Evolutionary conservation across 148 eudicot species (phyloP), one percentile per base, ranked within the genome.

Genomic region (Vaccinium darrowii): DNA sequence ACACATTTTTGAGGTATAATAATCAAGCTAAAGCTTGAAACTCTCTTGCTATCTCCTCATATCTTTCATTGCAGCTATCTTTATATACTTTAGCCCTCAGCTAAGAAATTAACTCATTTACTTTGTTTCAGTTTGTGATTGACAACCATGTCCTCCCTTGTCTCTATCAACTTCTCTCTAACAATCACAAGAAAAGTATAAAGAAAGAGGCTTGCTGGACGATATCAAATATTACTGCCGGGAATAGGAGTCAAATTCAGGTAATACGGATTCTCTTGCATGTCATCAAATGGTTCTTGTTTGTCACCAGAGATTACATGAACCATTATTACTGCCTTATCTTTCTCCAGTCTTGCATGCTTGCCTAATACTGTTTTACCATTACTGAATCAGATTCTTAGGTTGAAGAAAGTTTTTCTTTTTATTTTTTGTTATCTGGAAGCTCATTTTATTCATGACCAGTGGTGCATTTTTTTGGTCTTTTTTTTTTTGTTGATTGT

Each of bases 121-220:
- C 67, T 15, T 84, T 43, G 21, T 80, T 87, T 65, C 94, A 94
- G 97, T 91, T 87, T 90, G 90, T 94, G 82, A 88, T 94, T 81
- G 95, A 94, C 88, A 91, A 91, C 84, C 86, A 89, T 43, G 95
- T 91, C 65, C 95, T 94, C 75, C 97, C 93, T 84, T 90, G 91
- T 86, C 93, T 94, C 16, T 81, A 84, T 43, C 88, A 92, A 87
- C 91, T 94, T 84, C 94, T 94, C 74, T 87, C 90, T 76, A 90
- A 92, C 84, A 91, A 91, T 85, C 92, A 94, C 73, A 94, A 92
- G 84, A 92, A 91, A 86, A 92, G 94, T 85, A 94, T 93, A 85
- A 92, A 89, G 89, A 93, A 93, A 85, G 96, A 94, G 92, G 95
- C 95, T 8, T 94, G 97, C 87, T 94, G 97, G 97, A 94, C 97